A percentile compares a stretch with the other conserved stretches of the same genome.
phyloP scores from a whole-genome alignment of 257 asterid genomes.

The Nicotiana paniculata region DNA sequence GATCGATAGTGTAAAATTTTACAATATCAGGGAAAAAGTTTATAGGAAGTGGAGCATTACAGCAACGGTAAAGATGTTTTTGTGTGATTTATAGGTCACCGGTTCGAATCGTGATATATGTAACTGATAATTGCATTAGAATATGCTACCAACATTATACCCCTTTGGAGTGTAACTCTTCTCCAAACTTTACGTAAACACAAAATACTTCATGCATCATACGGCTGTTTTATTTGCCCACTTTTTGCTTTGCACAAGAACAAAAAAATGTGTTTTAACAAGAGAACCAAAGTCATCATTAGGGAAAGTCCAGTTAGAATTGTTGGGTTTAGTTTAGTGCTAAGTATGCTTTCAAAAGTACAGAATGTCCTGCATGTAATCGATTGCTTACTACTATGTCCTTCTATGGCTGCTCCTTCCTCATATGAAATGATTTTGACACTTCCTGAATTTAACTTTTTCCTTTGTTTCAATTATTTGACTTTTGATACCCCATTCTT shows the following conservation, averaged over 20 bases:
- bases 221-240: background rate
- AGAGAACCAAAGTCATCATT: background rate
- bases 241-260: background rate
- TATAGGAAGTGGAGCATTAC: no score
- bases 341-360: conserved; percentile 1
- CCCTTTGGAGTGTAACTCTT: no score
- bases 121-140: no score
- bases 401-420: background rate
- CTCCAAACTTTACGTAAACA: no score
- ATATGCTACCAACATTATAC: no score
- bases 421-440: background rate
- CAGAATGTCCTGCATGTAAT: background rate
- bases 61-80: no score
- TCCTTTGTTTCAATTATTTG: background rate
- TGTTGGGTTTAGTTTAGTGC: background rate
- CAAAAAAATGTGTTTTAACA: background rate
- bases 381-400: background rate
- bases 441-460: background rate
- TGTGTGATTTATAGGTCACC: no score
- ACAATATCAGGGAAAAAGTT: no score
- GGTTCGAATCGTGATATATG: no score
- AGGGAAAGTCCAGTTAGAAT: background rate
- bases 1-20: background rate
- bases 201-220: no score
- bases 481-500: background rate